Evolutionary conservation across 192 early-diverging fungal genomes (phyloP), one percentile per base, ranked within the genome.

Genomic region (Linnemannia hyalina): DNA sequence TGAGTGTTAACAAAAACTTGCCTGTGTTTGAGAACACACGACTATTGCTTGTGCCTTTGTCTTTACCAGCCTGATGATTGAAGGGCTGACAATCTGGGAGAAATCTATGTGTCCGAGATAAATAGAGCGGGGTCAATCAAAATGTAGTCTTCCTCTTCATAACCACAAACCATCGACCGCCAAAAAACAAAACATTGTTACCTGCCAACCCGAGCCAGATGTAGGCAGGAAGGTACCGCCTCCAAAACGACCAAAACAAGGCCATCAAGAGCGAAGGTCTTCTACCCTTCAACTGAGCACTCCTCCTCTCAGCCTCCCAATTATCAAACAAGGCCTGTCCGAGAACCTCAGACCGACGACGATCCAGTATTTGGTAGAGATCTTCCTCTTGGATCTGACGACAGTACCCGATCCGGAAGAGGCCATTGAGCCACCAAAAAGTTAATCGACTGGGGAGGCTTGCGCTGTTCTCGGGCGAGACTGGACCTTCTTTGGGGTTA

Each of bases 361-460:
- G 49, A 4, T 63, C 76, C 36, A 81, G 70, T 16, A 88, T 55
- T 44, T 82, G 80, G 73, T 83, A 88, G 47, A 88, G 76, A 55
- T 88, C 88, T 3, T 84, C 73, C 70, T 83, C 78, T 26, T 77
- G 70, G 7, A 88, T 73, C 74, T 55, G 75, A 41, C 82, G 80
- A 35, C 35, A 57, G 32, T 63, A 82, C n/a, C 88, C 88, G 23
- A 82, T 72, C 15, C 75, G 76, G 49, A 76, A 85, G 38, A 88
- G 73, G 3, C 41, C 74, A 23, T 73, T 80, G 72, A 85, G 73
- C 88, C 88, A 88, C 52, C 72, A 49, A n/a, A 85, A 49, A 10
- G 88, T 75, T 29, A 47, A 60, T 8, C 68, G 52, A 35, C 74
- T 52, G 68, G 75, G 76, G 29, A 81, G 9, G 18, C 77, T 79